phyloP scores from a whole-genome alignment of 1,284 basidiomycete species.

The Marasmius fiardii region DNA sequence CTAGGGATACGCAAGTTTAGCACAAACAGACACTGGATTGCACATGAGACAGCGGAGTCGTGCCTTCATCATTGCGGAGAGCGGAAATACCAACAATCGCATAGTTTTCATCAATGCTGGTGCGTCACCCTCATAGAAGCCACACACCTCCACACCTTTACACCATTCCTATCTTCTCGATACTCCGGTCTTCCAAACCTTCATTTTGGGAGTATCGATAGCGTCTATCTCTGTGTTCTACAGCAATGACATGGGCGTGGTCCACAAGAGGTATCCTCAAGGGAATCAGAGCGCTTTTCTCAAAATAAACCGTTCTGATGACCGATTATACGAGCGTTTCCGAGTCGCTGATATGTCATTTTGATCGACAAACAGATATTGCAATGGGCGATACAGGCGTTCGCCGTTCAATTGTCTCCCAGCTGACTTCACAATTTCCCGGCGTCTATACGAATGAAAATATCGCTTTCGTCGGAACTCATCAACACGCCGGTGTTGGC shows the following conservation, averaged over 20 bases:
- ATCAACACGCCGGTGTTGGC: conserved; percentile 76
- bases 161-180: not conserved
- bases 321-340: not conserved
- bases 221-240: not conserved
- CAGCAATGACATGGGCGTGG: not conserved
- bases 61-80: conserved; percentile 73
- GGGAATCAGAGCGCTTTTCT: not conserved
- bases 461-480: conserved; percentile 76
- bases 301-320: not conserved
- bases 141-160: not conserved
- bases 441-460: conserved; percentile 69
- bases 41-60: conserved; percentile 79
- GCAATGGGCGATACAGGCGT: conserved; percentile 80
- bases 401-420: conserved; percentile 63
- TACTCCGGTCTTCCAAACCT: not conserved
- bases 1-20: conserved; percentile 69
- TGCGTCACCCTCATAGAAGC: conserved; percentile 23
- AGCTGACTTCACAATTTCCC: conserved; percentile 53
- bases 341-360: not conserved
- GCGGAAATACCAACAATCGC: conserved; percentile 49
- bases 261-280: not conserved
- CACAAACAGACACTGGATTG: conserved; percentile 73
- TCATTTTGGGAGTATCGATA: not conserved
- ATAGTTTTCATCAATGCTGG: conserved; percentile 78
- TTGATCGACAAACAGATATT: conserved; percentile 49